Percentiles rank a stretch among this genome's conserved stretches.
Evolutionary conservation across 179 eudicot species (phyloP).

Genomic region (Patellifolia procumbens): DNA sequence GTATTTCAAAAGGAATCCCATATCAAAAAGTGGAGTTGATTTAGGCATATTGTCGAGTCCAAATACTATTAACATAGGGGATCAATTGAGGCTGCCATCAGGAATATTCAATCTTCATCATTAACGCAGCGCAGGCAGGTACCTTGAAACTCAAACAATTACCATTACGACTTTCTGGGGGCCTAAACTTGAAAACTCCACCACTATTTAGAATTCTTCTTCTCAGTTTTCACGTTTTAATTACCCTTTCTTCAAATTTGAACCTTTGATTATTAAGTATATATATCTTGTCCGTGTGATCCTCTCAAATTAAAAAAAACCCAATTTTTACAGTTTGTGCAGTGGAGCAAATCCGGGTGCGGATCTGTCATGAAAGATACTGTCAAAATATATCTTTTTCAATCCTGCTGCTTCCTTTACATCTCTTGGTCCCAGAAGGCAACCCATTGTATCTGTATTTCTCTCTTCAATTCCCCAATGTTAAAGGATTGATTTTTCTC

Average conservation of each 20-base stretch:
- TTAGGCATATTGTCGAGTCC: neutral
- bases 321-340: neutral
- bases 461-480: neutral
- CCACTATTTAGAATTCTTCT: neutral
- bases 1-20: neutral
- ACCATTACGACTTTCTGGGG: neutral
- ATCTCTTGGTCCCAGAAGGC: constrained; percentile 16
- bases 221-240: neutral
- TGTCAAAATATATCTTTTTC: constrained; percentile 37
- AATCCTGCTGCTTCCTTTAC: neutral
- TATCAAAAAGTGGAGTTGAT: neutral
- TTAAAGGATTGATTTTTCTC: constrained; percentile 5
- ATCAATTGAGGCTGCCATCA: constrained; percentile 3
- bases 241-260: neutral
- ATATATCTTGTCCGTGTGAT: neutral
- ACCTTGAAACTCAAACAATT: neutral
- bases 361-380: constrained; percentile 34
- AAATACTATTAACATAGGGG: neutral
- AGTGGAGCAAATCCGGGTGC: neutral
- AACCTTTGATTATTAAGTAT: neutral
- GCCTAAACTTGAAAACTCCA: neutral
- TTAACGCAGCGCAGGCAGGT: neutral
- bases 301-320: neutral
- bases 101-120: constrained; percentile 24
- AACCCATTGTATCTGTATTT: constrained; percentile 8